Base-by-base conservation (phyloP, 1,139 yeast species). In the Pichia sp. region DNA sequence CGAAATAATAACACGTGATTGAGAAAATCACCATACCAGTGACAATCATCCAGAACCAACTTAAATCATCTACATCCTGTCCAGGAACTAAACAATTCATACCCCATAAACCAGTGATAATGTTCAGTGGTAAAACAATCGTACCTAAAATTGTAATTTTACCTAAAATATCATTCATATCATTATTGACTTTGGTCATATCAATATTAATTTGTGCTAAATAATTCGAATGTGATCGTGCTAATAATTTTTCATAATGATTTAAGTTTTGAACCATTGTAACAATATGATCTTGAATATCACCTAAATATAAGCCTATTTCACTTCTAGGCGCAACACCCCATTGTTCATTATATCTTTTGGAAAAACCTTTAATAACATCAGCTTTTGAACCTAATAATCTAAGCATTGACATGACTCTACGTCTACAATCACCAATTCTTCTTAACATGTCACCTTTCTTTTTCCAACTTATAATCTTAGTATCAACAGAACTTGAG, bases 1-100 rank as follows among this genome's bases (percentile, higher is more conserved):
- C 74, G 52, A 66, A 72, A 33, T 62, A 53, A 47, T 69, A 74
- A 23, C 71, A 70, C 25, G 62, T 53, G 24, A 64, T 55, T 1
- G 77, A 74, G 48, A 72, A 62, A 3, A 63, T 22, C 14, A 66
- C 45, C 78, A 74, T 71, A 18, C 67, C 62, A 0, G 54, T 45
- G 9, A 68, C 54, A 24, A 74, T 73, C 20, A 69, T 57, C 55
- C 78, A 83, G 62, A 91, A 91, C 98, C 98, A 91, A 5, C 68
- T 61, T 51, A 89, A 66, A 1, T 86, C 81, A 13, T 75, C 79
- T 14, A 55, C 51, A 23, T 74, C 81, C 59, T 89, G 97, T 0
- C 98, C 98, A 0, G 98, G 98, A 28, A 91, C 97, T 10, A 85
- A 53, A 50, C 94, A 95, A 65, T 91, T 91, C 98, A 91, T 91